Conservation (phyloP, 169 alveolate species). For the Cystoisospora suis region DNA sequence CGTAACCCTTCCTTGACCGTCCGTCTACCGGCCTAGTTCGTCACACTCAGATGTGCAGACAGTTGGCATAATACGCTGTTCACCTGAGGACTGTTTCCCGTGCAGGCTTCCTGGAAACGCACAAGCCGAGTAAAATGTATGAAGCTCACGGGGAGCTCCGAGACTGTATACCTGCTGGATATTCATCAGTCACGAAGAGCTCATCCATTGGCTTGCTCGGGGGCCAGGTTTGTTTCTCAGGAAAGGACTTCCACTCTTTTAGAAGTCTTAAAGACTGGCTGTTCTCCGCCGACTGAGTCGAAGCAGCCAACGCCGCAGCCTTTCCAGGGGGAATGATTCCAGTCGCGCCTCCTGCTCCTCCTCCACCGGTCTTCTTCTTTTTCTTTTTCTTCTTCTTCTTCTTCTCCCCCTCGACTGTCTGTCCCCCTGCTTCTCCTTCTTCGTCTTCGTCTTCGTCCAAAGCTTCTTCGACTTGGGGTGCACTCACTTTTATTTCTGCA, state of each 20-base stretch:
- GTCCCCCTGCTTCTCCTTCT: not conserved
- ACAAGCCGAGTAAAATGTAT: no score
- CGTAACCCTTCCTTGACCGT: no score
- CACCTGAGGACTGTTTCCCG: no score
- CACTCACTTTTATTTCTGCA: no score
- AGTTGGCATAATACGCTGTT: no score
- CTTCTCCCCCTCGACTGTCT: slow-evolving; percentile 33
- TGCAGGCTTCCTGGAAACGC: no score
- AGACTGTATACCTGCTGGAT: slow-evolving; percentile 72
- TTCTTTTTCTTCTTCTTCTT: slow-evolving; percentile 64
- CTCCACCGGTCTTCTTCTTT: not conserved
- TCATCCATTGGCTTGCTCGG: slow-evolving; percentile 79
- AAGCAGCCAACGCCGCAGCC: slow-evolving; percentile 30
- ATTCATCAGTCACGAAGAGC: slow-evolving; percentile 65
- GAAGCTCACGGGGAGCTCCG: not conserved
- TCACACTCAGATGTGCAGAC: no score
- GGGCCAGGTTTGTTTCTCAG: slow-evolving; percentile 77
- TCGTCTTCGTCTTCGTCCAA: not conserved
- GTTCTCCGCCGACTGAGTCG: slow-evolving; percentile 69
- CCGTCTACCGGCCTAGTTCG: no score
- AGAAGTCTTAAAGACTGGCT: slow-evolving; percentile 73
- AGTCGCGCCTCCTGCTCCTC: not conserved
- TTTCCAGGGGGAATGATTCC: not conserved
- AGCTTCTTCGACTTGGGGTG: not conserved
- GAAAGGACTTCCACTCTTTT: slow-evolving; percentile 75